Evolutionary conservation across 2,329 filamentous ascomycete species (phyloP).

Genomic region (Neurospora sp.): DNA sequence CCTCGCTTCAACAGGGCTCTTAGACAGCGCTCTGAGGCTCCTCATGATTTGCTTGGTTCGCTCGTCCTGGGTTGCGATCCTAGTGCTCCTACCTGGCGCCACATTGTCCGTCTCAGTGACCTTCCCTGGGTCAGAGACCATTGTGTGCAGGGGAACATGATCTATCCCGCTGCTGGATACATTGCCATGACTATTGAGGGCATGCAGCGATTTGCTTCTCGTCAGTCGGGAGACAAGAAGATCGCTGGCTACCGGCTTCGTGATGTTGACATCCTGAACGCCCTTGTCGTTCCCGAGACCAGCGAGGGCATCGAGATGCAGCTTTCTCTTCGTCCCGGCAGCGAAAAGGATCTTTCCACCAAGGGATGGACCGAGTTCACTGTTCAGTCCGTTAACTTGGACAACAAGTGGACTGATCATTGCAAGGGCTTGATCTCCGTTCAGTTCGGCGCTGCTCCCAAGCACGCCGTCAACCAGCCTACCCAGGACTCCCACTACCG

Average conservation of each 20-base stretch:
- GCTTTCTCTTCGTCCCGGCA: slow-evolving; percentile 13
- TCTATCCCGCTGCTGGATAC: slow-evolving; percentile 35
- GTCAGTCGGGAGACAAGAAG: slow-evolving; percentile 10
- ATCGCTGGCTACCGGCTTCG: slow-evolving; percentile 22
- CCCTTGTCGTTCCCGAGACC: slow-evolving; percentile 14
- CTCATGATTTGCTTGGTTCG: slow-evolving; percentile 30
- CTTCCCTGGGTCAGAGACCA: slow-evolving; percentile 39
- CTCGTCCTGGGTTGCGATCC: slow-evolving; percentile 20
- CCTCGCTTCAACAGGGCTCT: slow-evolving; percentile 24
- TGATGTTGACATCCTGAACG: slow-evolving; percentile 19
- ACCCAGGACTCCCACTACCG: slow-evolving; percentile 10
- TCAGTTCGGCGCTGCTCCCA: slow-evolving; percentile 3
- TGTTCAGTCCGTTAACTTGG: slow-evolving; percentile 14
- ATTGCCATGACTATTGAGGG: slow-evolving; percentile 27
- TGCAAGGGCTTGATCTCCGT: slow-evolving; percentile 16
- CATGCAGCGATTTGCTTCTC: slow-evolving; percentile 15
- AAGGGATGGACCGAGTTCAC: slow-evolving; percentile 15
- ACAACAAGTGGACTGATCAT: slow-evolving; percentile 17
- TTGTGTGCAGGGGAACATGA: slow-evolving; percentile 34
- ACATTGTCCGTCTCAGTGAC: slow-evolving; percentile 25
- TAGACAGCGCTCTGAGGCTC: slow-evolving; percentile 23
- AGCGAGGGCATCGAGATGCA: slow-evolving; percentile 17
- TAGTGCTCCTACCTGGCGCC: slow-evolving; percentile 25
- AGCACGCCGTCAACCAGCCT: background rate
- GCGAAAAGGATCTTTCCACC: slow-evolving; percentile 9